Percentiles rank a stretch among this genome's conserved stretches.
Conservation (phyloP, 371 early-diverging fungal species). For the Syncephalastrum racemosum region DNA sequence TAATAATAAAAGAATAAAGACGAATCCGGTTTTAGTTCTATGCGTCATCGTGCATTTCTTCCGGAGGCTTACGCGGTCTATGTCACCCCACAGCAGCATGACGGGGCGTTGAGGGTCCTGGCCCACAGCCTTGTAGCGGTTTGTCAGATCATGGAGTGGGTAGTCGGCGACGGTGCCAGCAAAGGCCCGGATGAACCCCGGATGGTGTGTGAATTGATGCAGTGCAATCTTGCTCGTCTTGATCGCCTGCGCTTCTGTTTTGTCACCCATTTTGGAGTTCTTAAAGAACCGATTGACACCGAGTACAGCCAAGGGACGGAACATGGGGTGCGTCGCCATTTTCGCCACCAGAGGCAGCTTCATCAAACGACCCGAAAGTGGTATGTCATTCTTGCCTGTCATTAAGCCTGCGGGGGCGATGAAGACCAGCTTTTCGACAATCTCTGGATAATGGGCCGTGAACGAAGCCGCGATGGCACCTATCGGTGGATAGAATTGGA, state of each 20-base stretch:
- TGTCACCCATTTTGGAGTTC: conserved; percentile 7
- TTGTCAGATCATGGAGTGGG: conserved; percentile 33
- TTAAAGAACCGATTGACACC: conserved; percentile 17
- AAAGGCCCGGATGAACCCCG: conserved; percentile 51
- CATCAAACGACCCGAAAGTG: conserved; percentile 27
- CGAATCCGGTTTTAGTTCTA: not conserved
- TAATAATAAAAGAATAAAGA: conserved; percentile 11
- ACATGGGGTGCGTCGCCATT: conserved; percentile 9
- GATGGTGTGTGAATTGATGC: conserved; percentile 42
- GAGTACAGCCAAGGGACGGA: conserved; percentile 12
- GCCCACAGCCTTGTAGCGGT: conserved; percentile 36
- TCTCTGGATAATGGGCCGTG: conserved; percentile 49
- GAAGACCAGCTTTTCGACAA: conserved; percentile 48
- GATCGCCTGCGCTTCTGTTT: conserved; percentile 6
- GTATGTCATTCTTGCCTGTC: conserved; percentile 26
- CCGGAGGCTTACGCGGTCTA: conserved; percentile 33
- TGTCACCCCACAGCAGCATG: conserved; percentile 48
- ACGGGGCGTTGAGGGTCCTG: conserved; percentile 17
- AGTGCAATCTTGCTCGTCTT: conserved; percentile 16
- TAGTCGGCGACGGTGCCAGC: conserved; percentile 37
- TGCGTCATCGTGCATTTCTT: not conserved
- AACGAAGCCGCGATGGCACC: conserved; percentile 55
- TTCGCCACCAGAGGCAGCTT: conserved; percentile 14
- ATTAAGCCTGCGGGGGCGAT: conserved; percentile 59
- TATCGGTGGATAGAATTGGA: not conserved